Evolutionary conservation across 2,329 filamentous ascomycete genomes (phyloP), one percentile per base, ranked within the genome.

Genomic region (Fulvia fulva): DNA sequence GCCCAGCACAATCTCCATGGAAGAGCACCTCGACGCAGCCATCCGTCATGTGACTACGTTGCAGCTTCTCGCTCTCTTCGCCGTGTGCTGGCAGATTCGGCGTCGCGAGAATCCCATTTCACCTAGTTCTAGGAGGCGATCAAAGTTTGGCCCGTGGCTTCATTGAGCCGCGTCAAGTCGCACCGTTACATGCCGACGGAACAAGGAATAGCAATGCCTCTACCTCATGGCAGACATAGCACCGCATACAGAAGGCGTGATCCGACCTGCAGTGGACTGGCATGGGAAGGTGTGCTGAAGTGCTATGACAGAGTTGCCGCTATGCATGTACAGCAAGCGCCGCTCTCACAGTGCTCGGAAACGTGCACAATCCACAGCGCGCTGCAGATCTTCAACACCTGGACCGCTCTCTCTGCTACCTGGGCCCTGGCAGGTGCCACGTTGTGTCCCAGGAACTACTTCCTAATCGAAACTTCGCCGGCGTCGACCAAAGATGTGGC

Each of bases 401-500:
- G 14, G 37, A 41, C 37, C 19, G 37, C 16, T 14, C 14, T 19
- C 14, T n/a, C 19, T n/a, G 8, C 19, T 19, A n/a, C 37, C 37
- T n/a, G 30, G n/a, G n/a, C n/a, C n/a, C 30, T 14, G 12, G 28
- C 28, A 34, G 30, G 30, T 34, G 16, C 37, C 37, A 19, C 37
- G 37, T n/a, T 16, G 16, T 34, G n/a, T 34, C 30, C 8, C 16
- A 9, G 9, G 16, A 3, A 41, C 49, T 28, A 26, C 26, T 54
- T 47, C 25, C 23, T 3, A n/a, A 32, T n/a, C 46, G 43, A 50
- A 56, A 34, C 46, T 56, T 41, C 22, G 28, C n/a, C 28, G 46
- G 45, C 54, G 54, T 46, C n/a, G 37, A 19, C 23, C 54, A 49
- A n/a, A 25, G 32, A 30, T 34, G 50, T 57, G 55, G 55, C 55